Evolutionary conservation across 1,139 yeast species (phyloP), one percentile per base, ranked within the genome.

Genomic region (Pneumocystis jirovecii): DNA sequence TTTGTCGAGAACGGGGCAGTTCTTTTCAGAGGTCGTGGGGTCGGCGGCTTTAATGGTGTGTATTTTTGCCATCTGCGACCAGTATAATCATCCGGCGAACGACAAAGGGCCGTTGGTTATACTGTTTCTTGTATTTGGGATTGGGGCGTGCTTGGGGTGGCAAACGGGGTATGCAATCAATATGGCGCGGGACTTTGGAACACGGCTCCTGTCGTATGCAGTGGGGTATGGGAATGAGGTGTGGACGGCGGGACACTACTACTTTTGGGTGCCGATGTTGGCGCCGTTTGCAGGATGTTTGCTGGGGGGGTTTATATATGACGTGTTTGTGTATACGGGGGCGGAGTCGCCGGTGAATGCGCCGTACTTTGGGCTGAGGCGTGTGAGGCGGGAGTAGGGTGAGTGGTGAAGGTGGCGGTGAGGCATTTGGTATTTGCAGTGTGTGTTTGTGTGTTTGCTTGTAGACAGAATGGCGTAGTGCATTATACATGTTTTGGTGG

Each of bases 161-260:
- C 81, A 79, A 71, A 81, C 83, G 34, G 83, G 83, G 50, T 79
- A 80, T 70, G 83, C 83, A 62, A 73, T 81, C 69, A 81, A 81
- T 72, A 73, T 79, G 68, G 83, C 83, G 34, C 79, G 84, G 74
- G 84, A 81, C 72, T 75, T 80, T 65, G 82, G 81, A 59, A 83
- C 84, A 67, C 74, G 84, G 70, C 71, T 81, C 62, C 82, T 82
- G 42, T 72, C 81, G 42, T 74, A 74, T 62, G 73, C 79, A 62
- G 75, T 80, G 61, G 84, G 84, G 42, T 80, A 80, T 68, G 78
- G 80, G 62, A 71, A 75, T 64, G 74, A 74, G 31, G 72, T 80
- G 69, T 81, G 78, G 75, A 69, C 74, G 19, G 70, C 73, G 10
- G 76, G 79, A 64, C 73, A 76, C 69, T 76, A 77, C 69, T 81